phyloP scores from a whole-genome alignment of 805 yeast genomes.

The Torulaspora indica region DNA sequence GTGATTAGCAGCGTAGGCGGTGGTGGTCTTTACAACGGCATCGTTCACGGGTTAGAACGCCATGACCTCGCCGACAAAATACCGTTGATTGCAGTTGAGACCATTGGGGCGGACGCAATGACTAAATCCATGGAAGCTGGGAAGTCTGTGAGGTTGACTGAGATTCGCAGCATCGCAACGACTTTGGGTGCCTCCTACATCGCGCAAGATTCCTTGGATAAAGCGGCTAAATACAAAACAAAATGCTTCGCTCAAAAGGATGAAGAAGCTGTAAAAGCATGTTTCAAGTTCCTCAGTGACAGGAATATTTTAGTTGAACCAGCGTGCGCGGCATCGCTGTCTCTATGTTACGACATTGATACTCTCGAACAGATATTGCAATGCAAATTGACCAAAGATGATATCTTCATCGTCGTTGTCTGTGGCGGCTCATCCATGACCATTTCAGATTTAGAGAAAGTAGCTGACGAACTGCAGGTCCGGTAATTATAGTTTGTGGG shows the following conservation, averaged over 20 bases:
- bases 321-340: conserved; percentile 66
- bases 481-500: no score
- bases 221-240: conserved; percentile 39
- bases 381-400: conserved; percentile 34
- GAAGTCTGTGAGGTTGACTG: conserved; percentile 41
- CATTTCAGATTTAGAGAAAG: conserved; percentile 3
- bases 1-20: conserved; percentile 55
- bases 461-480: not conserved
- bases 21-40: conserved; percentile 51
- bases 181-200: conserved; percentile 61
- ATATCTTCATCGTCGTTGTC: conserved; percentile 48
- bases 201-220: conserved; percentile 47
- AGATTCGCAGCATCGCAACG: conserved; percentile 54
- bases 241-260: conserved; percentile 47
- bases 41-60: conserved; percentile 41
- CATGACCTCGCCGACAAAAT: conserved; percentile 34
- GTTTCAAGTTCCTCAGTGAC: conserved; percentile 47
- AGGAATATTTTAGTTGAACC: conserved; percentile 56
- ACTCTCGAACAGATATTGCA: conserved; percentile 21
- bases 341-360: conserved; percentile 40
- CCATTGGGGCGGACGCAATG: conserved; percentile 55
- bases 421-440: conserved; percentile 47
- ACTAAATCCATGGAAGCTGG: conserved; percentile 46
- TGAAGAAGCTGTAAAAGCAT: conserved; percentile 50
- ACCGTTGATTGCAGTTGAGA: conserved; percentile 49